phyloP scores from a whole-genome alignment of 2,329 filamentous ascomycete species.

The Ascochyta pisi region DNA sequence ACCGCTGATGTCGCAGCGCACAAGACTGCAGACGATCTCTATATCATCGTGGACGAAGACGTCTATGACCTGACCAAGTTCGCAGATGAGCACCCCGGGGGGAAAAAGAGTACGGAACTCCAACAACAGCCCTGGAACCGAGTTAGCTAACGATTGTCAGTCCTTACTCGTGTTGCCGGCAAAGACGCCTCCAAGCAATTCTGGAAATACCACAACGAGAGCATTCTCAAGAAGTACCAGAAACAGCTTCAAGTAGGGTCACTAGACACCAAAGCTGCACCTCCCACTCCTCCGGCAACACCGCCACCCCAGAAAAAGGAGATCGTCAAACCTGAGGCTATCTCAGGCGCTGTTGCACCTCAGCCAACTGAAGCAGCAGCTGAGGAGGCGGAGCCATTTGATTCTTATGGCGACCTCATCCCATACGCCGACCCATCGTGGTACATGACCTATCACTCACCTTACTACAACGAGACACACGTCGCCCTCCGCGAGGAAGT shows the following conservation, averaged over 20 bases:
- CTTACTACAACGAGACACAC: conserved; percentile 95
- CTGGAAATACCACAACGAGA: conserved; percentile 70
- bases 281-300: conserved; percentile 59
- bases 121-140: not conserved
- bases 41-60: conserved; percentile 91
- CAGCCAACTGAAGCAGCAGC: conserved; percentile 48
- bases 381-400: conserved; percentile 74
- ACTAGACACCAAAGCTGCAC: conserved; percentile 77
- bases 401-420: conserved; percentile 84
- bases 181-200: conserved; percentile 74
- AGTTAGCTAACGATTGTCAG: conserved; percentile 48
- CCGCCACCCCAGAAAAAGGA: conserved; percentile 56
- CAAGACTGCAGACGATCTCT: conserved; percentile 85
- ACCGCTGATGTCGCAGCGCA: conserved; percentile 87
- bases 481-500: conserved; percentile 89
- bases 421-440: conserved; percentile 92
- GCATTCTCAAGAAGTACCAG: conserved; percentile 69
- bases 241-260: conserved; percentile 69
- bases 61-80: conserved; percentile 89
- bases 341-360: conserved; percentile 60
- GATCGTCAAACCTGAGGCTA: conserved; percentile 63
- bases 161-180: conserved; percentile 69
- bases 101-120: conserved; percentile 69
- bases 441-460: conserved; percentile 96
- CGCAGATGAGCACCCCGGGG: conserved; percentile 65